Evolutionary conservation across 2,329 filamentous ascomycete species (phyloP).

Genomic region (Clonostachys sp.): DNA sequence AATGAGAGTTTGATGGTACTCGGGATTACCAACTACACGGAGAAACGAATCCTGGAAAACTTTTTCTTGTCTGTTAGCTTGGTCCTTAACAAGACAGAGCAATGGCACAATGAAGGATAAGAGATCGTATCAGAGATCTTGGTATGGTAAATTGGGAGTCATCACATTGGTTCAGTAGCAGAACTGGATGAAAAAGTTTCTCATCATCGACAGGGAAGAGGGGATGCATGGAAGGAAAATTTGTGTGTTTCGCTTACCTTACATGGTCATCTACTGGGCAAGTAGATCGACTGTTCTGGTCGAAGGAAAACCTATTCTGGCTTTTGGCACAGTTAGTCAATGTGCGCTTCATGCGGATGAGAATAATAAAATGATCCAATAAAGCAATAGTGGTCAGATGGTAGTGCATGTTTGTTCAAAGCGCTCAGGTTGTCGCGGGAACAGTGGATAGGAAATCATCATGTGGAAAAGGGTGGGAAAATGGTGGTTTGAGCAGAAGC

Average conservation of each 20-base stretch:
- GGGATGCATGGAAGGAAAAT: slow-evolving; percentile 8
- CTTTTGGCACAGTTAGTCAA: too few species aligned
- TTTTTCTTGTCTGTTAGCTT: background rate
- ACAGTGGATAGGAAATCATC: slow-evolving; percentile 56
- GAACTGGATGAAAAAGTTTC: slow-evolving; percentile 60
- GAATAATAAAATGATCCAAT: too few species aligned
- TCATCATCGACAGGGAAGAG: slow-evolving; percentile 52
- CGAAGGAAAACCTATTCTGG: background rate
- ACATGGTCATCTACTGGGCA: background rate
- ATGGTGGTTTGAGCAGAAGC: background rate
- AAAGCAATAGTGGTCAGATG: slow-evolving; percentile 48
- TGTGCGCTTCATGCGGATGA: too few species aligned
- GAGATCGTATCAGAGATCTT: slow-evolving; percentile 47
- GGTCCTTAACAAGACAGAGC: background rate
- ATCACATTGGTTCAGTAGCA: slow-evolving; percentile 69
- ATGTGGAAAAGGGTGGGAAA: slow-evolving; percentile 17
- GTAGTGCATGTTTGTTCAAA: slow-evolving; percentile 69
- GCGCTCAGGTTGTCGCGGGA: slow-evolving; percentile 58
- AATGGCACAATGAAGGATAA: slow-evolving; percentile 7
- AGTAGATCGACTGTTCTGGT: background rate
- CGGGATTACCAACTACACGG: too few species aligned
- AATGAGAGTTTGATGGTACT: too few species aligned
- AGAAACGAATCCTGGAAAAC: background rate
- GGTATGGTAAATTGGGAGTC: slow-evolving; percentile 62
- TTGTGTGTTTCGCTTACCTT: background rate